Conservation (phyloP, 805 yeast genomes). For the Candida ficus region DNA sequence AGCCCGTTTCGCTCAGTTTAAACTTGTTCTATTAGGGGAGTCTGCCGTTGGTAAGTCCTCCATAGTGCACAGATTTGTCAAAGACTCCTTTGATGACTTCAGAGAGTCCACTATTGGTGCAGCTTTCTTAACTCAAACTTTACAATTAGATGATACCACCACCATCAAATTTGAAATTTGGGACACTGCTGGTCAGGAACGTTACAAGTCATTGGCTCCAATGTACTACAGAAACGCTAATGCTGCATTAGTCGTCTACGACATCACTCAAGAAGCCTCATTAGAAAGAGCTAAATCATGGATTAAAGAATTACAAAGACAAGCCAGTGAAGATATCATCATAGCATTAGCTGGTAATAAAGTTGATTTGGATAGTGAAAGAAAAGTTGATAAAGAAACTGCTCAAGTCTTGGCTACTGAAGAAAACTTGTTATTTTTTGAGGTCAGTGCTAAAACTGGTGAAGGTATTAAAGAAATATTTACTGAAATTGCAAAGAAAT, state of each 20-base stretch:
- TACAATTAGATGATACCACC: slow-evolving; percentile 40
- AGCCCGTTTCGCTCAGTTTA: slow-evolving; percentile 45
- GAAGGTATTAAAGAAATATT: slow-evolving; percentile 43
- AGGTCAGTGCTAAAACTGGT: slow-evolving; percentile 58
- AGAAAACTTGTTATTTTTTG: slow-evolving; percentile 43
- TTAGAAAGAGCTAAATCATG: slow-evolving; percentile 67
- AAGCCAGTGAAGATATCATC: slow-evolving; percentile 56
- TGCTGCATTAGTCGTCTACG: slow-evolving; percentile 76
- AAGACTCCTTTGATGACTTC: slow-evolving; percentile 66
- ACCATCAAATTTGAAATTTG: slow-evolving; percentile 45
- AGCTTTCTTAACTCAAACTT: slow-evolving; percentile 84
- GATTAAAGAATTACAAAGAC: slow-evolving; percentile 71
- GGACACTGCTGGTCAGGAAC: slow-evolving; percentile 96
- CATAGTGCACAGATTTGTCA: slow-evolving; percentile 74
- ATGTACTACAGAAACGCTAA: slow-evolving; percentile 80
- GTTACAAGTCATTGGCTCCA: slow-evolving; percentile 78
- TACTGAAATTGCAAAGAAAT: slow-evolving; percentile 42
- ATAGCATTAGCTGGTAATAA: slow-evolving; percentile 79
- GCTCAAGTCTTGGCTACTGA: slow-evolving; percentile 55
- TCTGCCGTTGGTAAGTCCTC: slow-evolving; percentile 87
- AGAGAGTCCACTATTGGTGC: slow-evolving; percentile 98
- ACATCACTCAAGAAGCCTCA: slow-evolving; percentile 62
- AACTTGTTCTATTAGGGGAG: slow-evolving; percentile 54
- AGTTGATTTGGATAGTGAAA: slow-evolving; percentile 48
- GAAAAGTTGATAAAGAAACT: slow-evolving; percentile 38